Evolutionary conservation across 169 alveolate genomes (phyloP).

Genomic region (Babesia caballi): DNA sequence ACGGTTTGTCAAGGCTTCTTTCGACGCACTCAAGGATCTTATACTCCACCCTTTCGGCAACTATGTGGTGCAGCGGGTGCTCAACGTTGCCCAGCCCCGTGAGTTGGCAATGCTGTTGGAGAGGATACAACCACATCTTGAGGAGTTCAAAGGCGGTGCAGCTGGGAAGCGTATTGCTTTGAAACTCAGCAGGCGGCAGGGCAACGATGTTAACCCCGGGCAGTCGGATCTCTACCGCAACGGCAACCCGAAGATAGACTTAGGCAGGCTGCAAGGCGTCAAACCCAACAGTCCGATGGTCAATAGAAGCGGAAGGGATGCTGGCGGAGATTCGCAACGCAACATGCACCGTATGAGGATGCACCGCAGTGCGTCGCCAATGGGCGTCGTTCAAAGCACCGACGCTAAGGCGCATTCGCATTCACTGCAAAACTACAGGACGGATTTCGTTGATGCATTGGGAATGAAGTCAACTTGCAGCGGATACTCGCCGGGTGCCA

Average conservation of each 20-base stretch:
- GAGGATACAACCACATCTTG: conserved; percentile 71
- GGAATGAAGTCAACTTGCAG: too few relatives aligned
- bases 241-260: not conserved
- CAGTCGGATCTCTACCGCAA: not conserved
- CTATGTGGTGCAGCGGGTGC: conserved; percentile 79
- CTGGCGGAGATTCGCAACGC: not conserved
- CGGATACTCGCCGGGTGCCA: too few relatives aligned
- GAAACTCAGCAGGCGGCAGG: conserved; percentile 68
- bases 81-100: conserved; percentile 73
- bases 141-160: conserved; percentile 67
- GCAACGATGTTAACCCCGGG: not conserved
- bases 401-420: too few relatives aligned
- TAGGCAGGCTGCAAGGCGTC: not conserved
- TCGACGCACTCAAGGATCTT: conserved; percentile 64
- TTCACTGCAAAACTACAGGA: too few relatives aligned
- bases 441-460: too few relatives aligned
- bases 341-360: not conserved
- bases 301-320: not conserved
- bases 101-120: conserved; percentile 65
- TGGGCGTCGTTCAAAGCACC: too few relatives aligned
- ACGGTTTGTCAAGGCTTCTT: conserved; percentile 70
- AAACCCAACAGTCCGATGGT: not conserved
- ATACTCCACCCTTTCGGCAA: conserved; percentile 81
- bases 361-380: not conserved
- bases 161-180: conserved; percentile 80